Percentiles rank a stretch among this genome's conserved stretches.
Evolutionary conservation across 1,139 yeast genomes (phyloP).

Genomic region (Magnusiomyces tetraspermus): DNA sequence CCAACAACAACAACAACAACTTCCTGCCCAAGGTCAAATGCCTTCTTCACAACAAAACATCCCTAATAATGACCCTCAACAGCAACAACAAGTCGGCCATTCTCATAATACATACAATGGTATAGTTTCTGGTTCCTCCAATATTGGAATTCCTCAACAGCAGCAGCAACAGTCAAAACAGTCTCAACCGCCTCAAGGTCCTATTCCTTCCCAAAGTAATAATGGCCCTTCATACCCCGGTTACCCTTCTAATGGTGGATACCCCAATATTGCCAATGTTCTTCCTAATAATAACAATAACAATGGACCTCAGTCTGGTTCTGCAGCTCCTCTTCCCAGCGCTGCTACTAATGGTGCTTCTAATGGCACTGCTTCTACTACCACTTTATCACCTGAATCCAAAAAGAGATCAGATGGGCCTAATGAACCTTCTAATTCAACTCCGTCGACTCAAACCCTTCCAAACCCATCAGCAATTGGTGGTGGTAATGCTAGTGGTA

Average conservation of each 20-base stretch:
- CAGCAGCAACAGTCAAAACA: constrained; percentile 15
- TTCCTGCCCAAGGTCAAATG: constrained; percentile 12
- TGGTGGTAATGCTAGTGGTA: too few relatives aligned
- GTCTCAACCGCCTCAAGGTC: constrained; percentile 5
- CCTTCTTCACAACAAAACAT: constrained; percentile 17
- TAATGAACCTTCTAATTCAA: constrained; percentile 24
- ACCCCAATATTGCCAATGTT: constrained; percentile 10
- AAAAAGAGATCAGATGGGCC: constrained; percentile 19
- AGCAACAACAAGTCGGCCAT: constrained; percentile 28
- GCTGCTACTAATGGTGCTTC: constrained; percentile 9
- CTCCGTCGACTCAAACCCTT: constrained; percentile 15
- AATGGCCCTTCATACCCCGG: constrained; percentile 11
- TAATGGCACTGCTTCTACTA: constrained; percentile 6
- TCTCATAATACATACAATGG: constrained; percentile 29
- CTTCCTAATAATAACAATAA: too few relatives aligned
- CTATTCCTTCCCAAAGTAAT: constrained; percentile 10
- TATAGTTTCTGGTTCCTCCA: constrained; percentile 29
- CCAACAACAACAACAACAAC: too few relatives aligned
- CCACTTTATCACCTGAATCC: constrained; percentile 15
- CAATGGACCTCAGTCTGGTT: constrained; percentile 16
- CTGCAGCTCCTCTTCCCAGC: constrained; percentile 4
- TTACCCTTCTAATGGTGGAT: constrained; percentile 14
- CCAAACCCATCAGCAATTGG: constrained; percentile 15
- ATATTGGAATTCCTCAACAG: constrained; percentile 12
- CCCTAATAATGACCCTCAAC: constrained; percentile 15